These are phyloP conservation scores for Solanum clarkiae DNA, from an alignment of 257 asterid species.

Conservation along the genomic window DNA sequence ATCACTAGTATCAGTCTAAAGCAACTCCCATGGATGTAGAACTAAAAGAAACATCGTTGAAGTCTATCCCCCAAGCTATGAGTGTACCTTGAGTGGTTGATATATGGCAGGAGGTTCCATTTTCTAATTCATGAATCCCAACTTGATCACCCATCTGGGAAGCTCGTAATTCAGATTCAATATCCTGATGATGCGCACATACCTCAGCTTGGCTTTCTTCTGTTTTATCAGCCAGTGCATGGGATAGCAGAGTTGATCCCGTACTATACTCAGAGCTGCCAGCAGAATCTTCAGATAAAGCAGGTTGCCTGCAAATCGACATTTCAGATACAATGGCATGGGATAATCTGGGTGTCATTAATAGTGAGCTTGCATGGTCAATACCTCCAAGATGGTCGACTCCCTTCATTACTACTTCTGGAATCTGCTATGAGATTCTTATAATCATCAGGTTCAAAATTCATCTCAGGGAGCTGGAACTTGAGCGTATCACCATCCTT, in stretches of 20 bases:
- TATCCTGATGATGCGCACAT: slow-evolving; percentile 24
- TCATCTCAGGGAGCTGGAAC: slow-evolving; percentile 29
- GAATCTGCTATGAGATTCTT: slow-evolving; percentile 62
- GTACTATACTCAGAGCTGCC: slow-evolving; percentile 78
- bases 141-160: slow-evolving; percentile 26
- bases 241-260: slow-evolving; percentile 57
- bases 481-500: slow-evolving; percentile 45
- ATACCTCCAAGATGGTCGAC: slow-evolving; percentile 66
- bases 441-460: slow-evolving; percentile 50
- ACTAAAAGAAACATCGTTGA: not conserved
- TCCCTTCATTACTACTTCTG: slow-evolving; percentile 38
- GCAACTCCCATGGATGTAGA: not conserved
- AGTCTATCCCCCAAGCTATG: not conserved
- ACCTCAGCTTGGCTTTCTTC: slow-evolving; percentile 42
- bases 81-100: slow-evolving; percentile 32
- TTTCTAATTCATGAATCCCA: slow-evolving; percentile 25
- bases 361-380: not conserved
- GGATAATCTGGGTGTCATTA: not conserved
- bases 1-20: not conserved
- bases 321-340: slow-evolving; percentile 14
- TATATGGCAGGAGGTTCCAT: slow-evolving; percentile 20
- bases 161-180: slow-evolving; percentile 27
- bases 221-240: slow-evolving; percentile 22
- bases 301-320: slow-evolving; percentile 47
- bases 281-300: slow-evolving; percentile 47